phyloP scores from a whole-genome alignment of 306 rosid genomes.

The Vigna unguiculata region DNA sequence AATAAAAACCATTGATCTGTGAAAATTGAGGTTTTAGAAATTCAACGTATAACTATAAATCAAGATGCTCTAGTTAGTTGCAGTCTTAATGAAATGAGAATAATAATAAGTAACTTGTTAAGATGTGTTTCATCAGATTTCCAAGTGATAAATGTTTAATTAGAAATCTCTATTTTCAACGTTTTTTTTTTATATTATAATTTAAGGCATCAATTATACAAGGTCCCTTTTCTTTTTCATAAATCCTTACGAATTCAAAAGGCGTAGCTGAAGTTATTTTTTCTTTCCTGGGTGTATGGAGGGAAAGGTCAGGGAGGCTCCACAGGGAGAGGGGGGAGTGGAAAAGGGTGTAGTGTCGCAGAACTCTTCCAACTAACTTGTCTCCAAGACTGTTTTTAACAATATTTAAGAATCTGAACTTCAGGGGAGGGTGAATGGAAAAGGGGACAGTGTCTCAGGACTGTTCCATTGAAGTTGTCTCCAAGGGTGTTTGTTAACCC shows the following conservation, averaged over 20 bases:
- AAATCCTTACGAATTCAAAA: slow-evolving; percentile 10
- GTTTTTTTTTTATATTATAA: background rate
- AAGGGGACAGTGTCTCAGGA: too few relatives aligned
- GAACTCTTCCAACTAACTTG: background rate
- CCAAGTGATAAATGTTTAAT: background rate
- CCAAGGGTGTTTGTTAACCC: background rate
- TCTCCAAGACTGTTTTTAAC: background rate
- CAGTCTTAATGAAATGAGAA: background rate
- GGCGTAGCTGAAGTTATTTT: background rate
- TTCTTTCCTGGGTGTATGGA: background rate
- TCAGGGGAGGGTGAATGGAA: background rate
- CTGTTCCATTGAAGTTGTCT: background rate
- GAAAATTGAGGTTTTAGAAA: slow-evolving; percentile 7
- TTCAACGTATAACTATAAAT: background rate
- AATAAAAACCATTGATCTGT: background rate
- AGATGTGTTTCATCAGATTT: background rate
- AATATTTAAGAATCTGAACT: background rate
- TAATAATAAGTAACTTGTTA: background rate
- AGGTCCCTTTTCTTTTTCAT: background rate
- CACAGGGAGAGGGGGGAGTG: background rate
- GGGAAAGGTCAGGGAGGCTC: background rate
- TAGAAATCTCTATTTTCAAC: background rate
- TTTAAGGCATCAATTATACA: background rate
- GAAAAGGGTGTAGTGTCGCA: background rate
- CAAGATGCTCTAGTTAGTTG: background rate